Conservation (phyloP, 768 basidiomycete genomes). For the Dentipellis fragilis region DNA sequence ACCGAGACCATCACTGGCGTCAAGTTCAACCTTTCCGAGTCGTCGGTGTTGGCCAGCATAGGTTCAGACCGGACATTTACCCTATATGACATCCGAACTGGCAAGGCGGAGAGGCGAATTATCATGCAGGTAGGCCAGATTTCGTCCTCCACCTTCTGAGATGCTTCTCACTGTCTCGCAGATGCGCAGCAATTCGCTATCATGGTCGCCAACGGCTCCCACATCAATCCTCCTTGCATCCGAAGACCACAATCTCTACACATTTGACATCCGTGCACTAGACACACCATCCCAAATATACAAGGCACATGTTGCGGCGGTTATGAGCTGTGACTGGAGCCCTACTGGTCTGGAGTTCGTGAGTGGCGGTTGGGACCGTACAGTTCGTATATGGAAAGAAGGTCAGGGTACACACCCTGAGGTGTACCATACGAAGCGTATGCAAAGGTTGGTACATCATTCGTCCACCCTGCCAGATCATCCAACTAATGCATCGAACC, state of each 20-base stretch:
- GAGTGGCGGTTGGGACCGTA: conserved; percentile 94
- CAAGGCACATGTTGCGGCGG: conserved; percentile 94
- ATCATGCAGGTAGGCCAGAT: conserved; percentile 69
- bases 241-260: conserved; percentile 97
- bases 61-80: conserved; percentile 95
- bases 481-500: not conserved
- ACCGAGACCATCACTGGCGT: conserved; percentile 84
- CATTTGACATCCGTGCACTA: conserved; percentile 89
- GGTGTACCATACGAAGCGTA: conserved; percentile 96
- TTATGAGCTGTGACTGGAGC: conserved; percentile 96
- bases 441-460: conserved; percentile 68
- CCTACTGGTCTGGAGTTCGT: conserved; percentile 95
- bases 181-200: conserved; percentile 83
- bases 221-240: conserved; percentile 89
- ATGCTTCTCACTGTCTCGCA: conserved; percentile 18
- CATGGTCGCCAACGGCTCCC: conserved; percentile 96
- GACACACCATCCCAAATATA: conserved; percentile 81
- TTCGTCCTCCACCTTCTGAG: not conserved
- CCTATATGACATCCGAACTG: conserved; percentile 92
- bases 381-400: conserved; percentile 87
- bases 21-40: conserved; percentile 89
- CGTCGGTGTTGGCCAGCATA: conserved; percentile 88
- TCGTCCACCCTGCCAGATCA: not conserved
- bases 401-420: conserved; percentile 75
- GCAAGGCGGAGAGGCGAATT: conserved; percentile 86